These are phyloP conservation scores for Acidomyces sp. DNA, from an alignment of 495 filamentous ascomycete species.

Conservation along the genomic window DNA sequence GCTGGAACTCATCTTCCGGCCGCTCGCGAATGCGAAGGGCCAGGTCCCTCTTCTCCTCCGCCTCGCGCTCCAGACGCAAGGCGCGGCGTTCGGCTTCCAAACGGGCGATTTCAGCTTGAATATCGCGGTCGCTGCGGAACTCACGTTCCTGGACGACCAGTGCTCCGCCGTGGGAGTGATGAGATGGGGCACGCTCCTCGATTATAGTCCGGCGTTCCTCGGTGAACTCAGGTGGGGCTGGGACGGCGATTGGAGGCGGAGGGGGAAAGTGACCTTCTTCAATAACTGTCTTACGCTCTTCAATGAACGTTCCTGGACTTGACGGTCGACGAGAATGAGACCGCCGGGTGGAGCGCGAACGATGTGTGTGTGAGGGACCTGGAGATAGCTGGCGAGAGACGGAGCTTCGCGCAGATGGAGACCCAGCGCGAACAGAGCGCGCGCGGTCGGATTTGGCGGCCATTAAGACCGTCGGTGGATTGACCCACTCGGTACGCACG, in stretches of 20 bases:
- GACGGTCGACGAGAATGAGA: conserved; percentile 5
- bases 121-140: conserved; percentile 37
- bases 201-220: conserved; percentile 12
- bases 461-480: conserved; percentile 19
- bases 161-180: conserved; percentile 8
- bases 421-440: conserved; percentile 7
- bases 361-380: background rate
- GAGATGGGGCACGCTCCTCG: conserved; percentile 9
- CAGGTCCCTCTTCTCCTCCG: conserved; percentile 33
- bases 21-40: conserved; percentile 33
- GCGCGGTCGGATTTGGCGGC: conserved; percentile 11
- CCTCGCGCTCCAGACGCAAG: conserved; percentile 29
- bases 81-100: conserved; percentile 41
- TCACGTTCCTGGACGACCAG: conserved; percentile 42
- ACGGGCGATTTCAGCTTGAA: conserved; percentile 43
- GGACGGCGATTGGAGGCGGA: conserved; percentile 3
- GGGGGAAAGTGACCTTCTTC: conserved; percentile 6
- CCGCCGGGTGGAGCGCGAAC: conserved; percentile 7
- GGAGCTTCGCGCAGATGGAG: conserved; percentile 9
- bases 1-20: conserved; percentile 36
- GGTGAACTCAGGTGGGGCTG: conserved; percentile 4
- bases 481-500: conserved; percentile 21
- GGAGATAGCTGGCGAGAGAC: conserved; percentile 14
- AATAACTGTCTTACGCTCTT: conserved; percentile 15
- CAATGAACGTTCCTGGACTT: conserved; percentile 8